A percentile compares a stretch with the other conserved stretches of the same genome.
These are phyloP conservation scores for Kentomonas sorsogonicus DNA, from an alignment of 208 protist species.

Conservation along the genomic window DNA sequence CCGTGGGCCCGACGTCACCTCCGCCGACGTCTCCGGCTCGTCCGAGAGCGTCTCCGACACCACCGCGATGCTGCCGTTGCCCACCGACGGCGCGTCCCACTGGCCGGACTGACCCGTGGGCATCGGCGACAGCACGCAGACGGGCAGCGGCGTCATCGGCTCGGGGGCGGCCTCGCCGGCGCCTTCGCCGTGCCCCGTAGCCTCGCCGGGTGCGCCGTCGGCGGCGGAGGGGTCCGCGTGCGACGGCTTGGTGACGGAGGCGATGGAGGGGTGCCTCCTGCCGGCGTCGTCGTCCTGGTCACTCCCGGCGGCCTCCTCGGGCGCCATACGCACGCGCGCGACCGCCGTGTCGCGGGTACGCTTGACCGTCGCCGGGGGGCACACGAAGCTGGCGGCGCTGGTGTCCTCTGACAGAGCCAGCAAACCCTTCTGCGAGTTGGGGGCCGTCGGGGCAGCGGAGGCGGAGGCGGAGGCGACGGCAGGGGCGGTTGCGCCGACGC, in stretches of 20 bases:
- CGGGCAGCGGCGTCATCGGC: not conserved
- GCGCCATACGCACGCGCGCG: too few species aligned
- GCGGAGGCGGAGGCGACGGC: too few species aligned
- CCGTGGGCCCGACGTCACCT: not conserved
- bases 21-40: not conserved
- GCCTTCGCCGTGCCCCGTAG: not conserved
- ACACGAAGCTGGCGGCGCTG: too few species aligned
- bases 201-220: not conserved
- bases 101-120: not conserved
- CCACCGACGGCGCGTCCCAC: not conserved
- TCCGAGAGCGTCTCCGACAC: slow-evolving; percentile 4
- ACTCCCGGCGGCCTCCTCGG: too few species aligned
- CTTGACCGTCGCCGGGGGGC: too few species aligned
- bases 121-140: not conserved
- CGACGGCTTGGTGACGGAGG: slow-evolving; percentile 16
- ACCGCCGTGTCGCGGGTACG: too few species aligned
- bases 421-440: too few species aligned
- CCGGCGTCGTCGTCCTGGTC: too few species aligned
- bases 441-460: too few species aligned
- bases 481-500: not conserved
- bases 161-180: not conserved
- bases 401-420: too few species aligned
- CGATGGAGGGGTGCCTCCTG: too few species aligned
- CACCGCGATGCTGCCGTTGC: not conserved
- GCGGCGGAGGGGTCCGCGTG: slow-evolving; percentile 20